A percentile compares a stretch with the other conserved stretches of the same genome.
These are phyloP conservation scores for Azolla pinnata DNA, from an alignment of 75 land plant species.

Conservation along the genomic window DNA sequence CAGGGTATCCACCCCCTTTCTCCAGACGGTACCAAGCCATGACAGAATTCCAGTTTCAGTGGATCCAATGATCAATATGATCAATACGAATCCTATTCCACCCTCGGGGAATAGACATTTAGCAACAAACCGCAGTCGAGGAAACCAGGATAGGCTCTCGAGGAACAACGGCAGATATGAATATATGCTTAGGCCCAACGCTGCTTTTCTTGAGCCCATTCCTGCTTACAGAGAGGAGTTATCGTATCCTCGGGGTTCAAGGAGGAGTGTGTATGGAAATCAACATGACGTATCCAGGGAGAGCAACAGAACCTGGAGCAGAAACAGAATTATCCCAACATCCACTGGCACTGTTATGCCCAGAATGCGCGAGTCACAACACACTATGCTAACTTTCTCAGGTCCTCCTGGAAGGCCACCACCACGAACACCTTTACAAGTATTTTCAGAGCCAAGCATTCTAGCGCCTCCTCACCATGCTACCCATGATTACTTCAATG, in stretches of 20 bases:
- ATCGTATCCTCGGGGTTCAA: not conserved
- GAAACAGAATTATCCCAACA: constrained; percentile 7
- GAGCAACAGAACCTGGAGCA: not conserved
- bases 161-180: no score
- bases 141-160: no score
- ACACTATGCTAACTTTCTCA: constrained; percentile 3
- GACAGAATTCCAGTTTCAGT: no score
- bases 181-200: no score
- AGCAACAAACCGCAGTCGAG: no score
- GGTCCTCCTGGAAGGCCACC: constrained; percentile 17
- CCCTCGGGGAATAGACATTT: no score
- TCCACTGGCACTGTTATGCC: constrained; percentile 10
- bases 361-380: not conserved
- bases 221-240: constrained; percentile 1
- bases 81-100: no score
- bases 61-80: no score
- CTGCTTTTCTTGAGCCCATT: not conserved
- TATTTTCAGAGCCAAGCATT: constrained; percentile 20
- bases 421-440: constrained; percentile 5
- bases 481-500: no score
- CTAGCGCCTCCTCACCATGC: no score
- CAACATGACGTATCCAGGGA: not conserved
- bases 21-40: no score
- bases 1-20: no score
- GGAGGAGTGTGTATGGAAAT: constrained; percentile 3